Evolutionary conservation across 2,329 filamentous ascomycete genomes (phyloP).

Genomic region (Aspergillus brasiliensis): DNA sequence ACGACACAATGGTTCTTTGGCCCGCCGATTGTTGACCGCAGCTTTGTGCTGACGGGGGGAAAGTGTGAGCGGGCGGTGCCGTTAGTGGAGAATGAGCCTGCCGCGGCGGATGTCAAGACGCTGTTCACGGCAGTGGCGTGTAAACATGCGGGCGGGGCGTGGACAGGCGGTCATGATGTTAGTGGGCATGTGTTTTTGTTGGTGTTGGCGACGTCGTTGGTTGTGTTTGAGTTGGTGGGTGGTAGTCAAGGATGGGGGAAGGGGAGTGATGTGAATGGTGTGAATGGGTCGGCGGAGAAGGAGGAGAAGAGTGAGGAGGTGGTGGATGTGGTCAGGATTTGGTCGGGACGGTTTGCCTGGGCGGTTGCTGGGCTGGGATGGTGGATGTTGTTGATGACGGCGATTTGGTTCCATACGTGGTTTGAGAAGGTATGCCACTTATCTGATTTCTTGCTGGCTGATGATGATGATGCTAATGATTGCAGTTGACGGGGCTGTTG

Average conservation of each 20-base stretch:
- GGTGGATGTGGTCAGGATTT: conserved; percentile 60
- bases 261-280: conserved; percentile 47
- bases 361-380: conserved; percentile 70
- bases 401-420: conserved; percentile 98
- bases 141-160: conserved; percentile 76
- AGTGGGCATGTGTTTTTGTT: conserved; percentile 94
- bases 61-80: conserved; percentile 67
- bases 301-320: background rate
- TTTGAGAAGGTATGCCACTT: conserved; percentile 77
- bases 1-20: conserved; percentile 98
- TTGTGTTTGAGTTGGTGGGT: conserved; percentile 75
- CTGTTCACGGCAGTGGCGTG: conserved; percentile 77
- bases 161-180: conserved; percentile 95
- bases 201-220: conserved; percentile 77
- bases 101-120: conserved; percentile 34
- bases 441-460: conserved; percentile 14
- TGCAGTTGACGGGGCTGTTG: conserved; percentile 52
- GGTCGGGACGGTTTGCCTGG: conserved; percentile 50
- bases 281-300: background rate
- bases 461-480: conserved; percentile 14
- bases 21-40: conserved; percentile 82
- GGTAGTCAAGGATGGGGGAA: conserved; percentile 49
- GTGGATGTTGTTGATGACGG: conserved; percentile 99
- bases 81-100: conserved; percentile 40
- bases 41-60: conserved; percentile 86